Evolutionary conservation across 1,284 basidiomycete genomes (phyloP).

Genomic region (Rhodotorula sp.): DNA sequence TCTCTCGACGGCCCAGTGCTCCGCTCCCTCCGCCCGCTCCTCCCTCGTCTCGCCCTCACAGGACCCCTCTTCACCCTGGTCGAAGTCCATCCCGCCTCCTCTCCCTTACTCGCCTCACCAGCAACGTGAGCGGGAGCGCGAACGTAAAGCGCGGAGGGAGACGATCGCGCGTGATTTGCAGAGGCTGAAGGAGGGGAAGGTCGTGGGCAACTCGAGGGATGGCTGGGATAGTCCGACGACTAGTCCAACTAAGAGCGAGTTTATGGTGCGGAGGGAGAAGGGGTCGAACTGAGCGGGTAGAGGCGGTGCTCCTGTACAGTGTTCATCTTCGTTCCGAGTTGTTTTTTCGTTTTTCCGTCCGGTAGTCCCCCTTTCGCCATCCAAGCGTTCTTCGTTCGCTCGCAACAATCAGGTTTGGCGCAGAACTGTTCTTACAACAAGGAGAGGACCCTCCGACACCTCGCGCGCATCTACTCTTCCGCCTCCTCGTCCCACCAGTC

Average conservation of each 20-base stretch:
- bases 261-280: not conserved
- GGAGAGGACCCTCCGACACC: not conserved
- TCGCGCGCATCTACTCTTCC: not conserved
- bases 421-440: slow-evolving; percentile 2
- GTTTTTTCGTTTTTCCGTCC: not conserved
- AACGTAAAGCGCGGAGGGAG: slow-evolving; percentile 34
- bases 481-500: slow-evolving; percentile 55
- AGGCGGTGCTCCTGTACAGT: not conserved
- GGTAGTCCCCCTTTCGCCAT: no score
- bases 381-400: not conserved
- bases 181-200: slow-evolving; percentile 20
- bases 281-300: not conserved
- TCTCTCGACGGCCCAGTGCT: slow-evolving; percentile 3
- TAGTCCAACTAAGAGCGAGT: slow-evolving; percentile 16
- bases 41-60: slow-evolving; percentile 2
- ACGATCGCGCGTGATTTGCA: slow-evolving; percentile 41
- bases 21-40: not conserved
- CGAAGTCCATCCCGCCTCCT: slow-evolving; percentile 21
- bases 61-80: slow-evolving; percentile 2
- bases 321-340: not conserved
- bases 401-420: not conserved
- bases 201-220: slow-evolving; percentile 21
- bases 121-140: slow-evolving; percentile 15
- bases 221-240: slow-evolving; percentile 23
- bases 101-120: slow-evolving; percentile 34